Conservation (phyloP, 352 stramenopile genomes). For the Pythium myriotylum region DNA sequence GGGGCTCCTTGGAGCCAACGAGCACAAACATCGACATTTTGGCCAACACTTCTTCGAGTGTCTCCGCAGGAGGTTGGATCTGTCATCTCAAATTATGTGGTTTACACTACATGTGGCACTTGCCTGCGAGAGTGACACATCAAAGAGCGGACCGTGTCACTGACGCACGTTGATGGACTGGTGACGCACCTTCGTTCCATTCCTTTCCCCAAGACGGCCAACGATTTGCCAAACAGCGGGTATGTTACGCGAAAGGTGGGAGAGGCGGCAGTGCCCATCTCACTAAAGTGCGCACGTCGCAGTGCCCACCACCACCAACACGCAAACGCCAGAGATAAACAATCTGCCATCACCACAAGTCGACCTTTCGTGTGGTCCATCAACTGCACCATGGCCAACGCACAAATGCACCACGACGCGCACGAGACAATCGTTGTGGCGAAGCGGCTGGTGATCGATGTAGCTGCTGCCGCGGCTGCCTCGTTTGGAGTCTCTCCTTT, state of each 20-base stretch:
- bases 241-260: slow-evolving; percentile 7
- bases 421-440: slow-evolving; percentile 31
- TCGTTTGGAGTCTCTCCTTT: slow-evolving; percentile 83
- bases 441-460: slow-evolving; percentile 61
- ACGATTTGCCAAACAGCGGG: slow-evolving; percentile 25
- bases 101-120: too few relatives aligned
- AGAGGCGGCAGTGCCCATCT: slow-evolving; percentile 18
- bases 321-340: slow-evolving; percentile 6
- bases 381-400: slow-evolving; percentile 16
- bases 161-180: slow-evolving; percentile 2
- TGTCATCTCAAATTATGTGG: too few relatives aligned
- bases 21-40: slow-evolving; percentile 86
- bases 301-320: slow-evolving; percentile 14
- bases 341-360: not conserved
- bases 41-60: not conserved
- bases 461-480: slow-evolving; percentile 57
- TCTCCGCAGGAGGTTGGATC: too few relatives aligned
- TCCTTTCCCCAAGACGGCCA: not conserved
- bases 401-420: slow-evolving; percentile 20
- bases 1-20: slow-evolving; percentile 82
- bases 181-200: slow-evolving; percentile 15
- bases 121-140: slow-evolving; percentile 6
- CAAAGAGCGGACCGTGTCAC: not conserved
- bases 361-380: not conserved
- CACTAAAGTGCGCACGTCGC: slow-evolving; percentile 15